Conservation (phyloP, 2,329 filamentous ascomycete species). For the Hypomyces perniciosus region DNA sequence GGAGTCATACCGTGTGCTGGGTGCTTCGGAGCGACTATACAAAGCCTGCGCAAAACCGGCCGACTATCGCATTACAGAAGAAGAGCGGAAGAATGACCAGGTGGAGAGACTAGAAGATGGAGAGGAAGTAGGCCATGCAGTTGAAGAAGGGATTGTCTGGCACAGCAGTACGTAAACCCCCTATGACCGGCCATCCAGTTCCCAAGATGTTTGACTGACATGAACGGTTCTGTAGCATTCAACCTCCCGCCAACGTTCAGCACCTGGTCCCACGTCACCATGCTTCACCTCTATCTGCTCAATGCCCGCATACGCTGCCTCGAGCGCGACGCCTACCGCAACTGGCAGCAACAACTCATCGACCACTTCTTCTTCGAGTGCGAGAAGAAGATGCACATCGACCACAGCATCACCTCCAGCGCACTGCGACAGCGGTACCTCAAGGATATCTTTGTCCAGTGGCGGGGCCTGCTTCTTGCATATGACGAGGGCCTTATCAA, state of each 20-base stretch:
- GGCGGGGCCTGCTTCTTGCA: slow-evolving; percentile 77
- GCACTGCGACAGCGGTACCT: slow-evolving; percentile 58
- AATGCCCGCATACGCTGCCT: slow-evolving; percentile 78
- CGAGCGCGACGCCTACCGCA: slow-evolving; percentile 59
- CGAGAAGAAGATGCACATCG: slow-evolving; percentile 74
- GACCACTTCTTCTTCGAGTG: slow-evolving; percentile 94
- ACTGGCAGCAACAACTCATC: slow-evolving; percentile 84
- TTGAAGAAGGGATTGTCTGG: slow-evolving; percentile 48
- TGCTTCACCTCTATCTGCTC: slow-evolving; percentile 92
- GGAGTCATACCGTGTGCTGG: slow-evolving; percentile 67
- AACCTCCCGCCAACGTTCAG: slow-evolving; percentile 81
- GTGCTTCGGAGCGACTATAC: slow-evolving; percentile 71
- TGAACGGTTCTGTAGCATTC: slow-evolving; percentile 50
- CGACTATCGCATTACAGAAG: slow-evolving; percentile 68
- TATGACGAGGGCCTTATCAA: slow-evolving; percentile 77
- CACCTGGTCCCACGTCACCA: slow-evolving; percentile 93
- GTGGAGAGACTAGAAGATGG: slow-evolving; percentile 69
- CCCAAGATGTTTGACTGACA: no score
- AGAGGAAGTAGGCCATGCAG: slow-evolving; percentile 64
- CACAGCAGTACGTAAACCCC: slow-evolving; percentile 58
- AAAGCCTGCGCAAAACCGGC: slow-evolving; percentile 67
- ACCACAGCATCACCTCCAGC: slow-evolving; percentile 63
- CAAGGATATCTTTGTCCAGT: slow-evolving; percentile 90
- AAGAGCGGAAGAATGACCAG: slow-evolving; percentile 57
- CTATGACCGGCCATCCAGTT: no score